phyloP scores from a whole-genome alignment of 345 rosid genomes.

The Psidium friedrichsthalianum region DNA sequence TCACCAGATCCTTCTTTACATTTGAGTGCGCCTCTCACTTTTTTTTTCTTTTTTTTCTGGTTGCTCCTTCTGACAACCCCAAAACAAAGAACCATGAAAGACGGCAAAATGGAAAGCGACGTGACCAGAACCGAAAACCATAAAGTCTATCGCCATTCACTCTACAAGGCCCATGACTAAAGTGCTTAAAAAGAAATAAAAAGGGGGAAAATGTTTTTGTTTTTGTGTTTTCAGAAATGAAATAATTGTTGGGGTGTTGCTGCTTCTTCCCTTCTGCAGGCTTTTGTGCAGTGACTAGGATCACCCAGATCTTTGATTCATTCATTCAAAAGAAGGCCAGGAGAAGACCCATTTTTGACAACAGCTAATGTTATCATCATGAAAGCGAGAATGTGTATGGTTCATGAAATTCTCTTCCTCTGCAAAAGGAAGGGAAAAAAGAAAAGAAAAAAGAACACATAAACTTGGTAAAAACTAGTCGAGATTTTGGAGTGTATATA shows the following conservation, averaged over 20 bases:
- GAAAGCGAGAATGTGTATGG: not conserved
- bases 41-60: not conserved
- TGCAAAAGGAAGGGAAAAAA: not conserved
- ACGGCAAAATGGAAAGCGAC: constrained; percentile 10
- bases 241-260: not conserved
- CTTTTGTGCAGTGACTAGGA: not conserved
- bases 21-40: constrained; percentile 5
- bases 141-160: not conserved
- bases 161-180: not conserved
- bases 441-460: not conserved
- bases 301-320: not conserved
- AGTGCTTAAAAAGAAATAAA: not conserved
- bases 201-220: not conserved
- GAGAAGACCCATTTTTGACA: not conserved
- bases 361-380: not conserved
- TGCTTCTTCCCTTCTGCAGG: not conserved
- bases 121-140: constrained; percentile 3
- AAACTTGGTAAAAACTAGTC: not conserved
- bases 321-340: not conserved
- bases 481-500: not conserved
- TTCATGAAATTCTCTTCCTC: not conserved
- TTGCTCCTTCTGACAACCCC: constrained; percentile 5
- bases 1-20: not conserved
- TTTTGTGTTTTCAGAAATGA: not conserved
- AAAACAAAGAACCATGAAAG: not conserved